Conservation (phyloP, 2,329 filamentous ascomycete species). For the Teratosphaeria epicoccoides region DNA sequence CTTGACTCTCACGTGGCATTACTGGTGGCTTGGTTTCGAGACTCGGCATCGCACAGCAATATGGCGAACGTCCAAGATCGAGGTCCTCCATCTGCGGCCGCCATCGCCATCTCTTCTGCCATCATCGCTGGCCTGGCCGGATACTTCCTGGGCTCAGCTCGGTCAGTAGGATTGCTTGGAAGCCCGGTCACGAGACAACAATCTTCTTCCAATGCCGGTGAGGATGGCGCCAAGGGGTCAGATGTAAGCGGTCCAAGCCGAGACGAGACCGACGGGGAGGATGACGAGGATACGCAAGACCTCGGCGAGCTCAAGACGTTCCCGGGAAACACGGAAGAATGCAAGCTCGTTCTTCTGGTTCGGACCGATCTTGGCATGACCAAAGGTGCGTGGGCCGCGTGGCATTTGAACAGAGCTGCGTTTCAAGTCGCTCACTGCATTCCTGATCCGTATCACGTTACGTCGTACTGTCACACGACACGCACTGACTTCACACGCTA, state of each 20-base stretch:
- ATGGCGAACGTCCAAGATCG: conserved; percentile 22
- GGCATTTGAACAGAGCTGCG: background rate
- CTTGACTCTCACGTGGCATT: background rate
- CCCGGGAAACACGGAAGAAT: conserved; percentile 57
- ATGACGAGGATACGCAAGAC: conserved; percentile 28
- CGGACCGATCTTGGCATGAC: conserved; percentile 94
- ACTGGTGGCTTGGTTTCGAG: background rate
- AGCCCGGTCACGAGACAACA: conserved; percentile 28
- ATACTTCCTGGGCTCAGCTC: conserved; percentile 58
- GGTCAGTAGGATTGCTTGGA: conserved; percentile 63
- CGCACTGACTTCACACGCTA: conserved; percentile 7
- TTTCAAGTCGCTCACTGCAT: background rate
- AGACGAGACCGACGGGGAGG: conserved; percentile 19
- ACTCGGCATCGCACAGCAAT: conserved; percentile 1
- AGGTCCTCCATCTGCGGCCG: conserved; percentile 41
- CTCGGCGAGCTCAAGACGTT: conserved; percentile 39
- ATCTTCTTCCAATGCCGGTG: conserved; percentile 25
- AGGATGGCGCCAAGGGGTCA: conserved; percentile 27
- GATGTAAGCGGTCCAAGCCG: conserved; percentile 24
- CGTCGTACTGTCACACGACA: background rate
- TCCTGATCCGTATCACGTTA: background rate
- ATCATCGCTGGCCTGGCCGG: conserved; percentile 65
- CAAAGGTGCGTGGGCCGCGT: conserved; percentile 57
- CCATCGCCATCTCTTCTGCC: conserved; percentile 60
- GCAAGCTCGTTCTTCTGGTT: conserved; percentile 87